A percentile compares a stretch with the other conserved stretches of the same genome.
Evolutionary conservation across 2,329 filamentous ascomycete genomes (phyloP).

Genomic region (Talaromyces marneffei): DNA sequence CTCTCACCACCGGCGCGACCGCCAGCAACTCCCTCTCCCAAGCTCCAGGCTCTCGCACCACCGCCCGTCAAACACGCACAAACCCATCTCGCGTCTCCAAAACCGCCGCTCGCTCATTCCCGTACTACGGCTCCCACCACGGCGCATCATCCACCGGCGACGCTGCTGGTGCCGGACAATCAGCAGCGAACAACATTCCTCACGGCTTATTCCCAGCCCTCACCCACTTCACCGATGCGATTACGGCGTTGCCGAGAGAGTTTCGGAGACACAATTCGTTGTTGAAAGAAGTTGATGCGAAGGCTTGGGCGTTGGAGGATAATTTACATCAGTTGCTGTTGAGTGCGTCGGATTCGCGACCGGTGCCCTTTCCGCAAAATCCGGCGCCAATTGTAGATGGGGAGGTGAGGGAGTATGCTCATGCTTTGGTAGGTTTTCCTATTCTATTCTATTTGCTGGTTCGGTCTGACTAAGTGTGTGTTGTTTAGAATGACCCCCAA

Average conservation of each 20-base stretch:
- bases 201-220: slow-evolving; percentile 60
- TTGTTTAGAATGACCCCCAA: slow-evolving; percentile 22
- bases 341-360: slow-evolving; percentile 28
- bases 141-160: slow-evolving; percentile 14
- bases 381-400: slow-evolving; percentile 34
- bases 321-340: slow-evolving; percentile 68
- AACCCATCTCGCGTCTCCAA: slow-evolving; percentile 47
- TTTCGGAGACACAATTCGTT: slow-evolving; percentile 93
- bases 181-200: slow-evolving; percentile 25
- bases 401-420: slow-evolving; percentile 30
- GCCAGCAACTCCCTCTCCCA: slow-evolving; percentile 24
- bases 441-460: neutral
- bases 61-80: slow-evolving; percentile 44
- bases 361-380: slow-evolving; percentile 29
- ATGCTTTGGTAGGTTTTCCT: slow-evolving; percentile 26
- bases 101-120: slow-evolving; percentile 36
- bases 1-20: slow-evolving; percentile 25
- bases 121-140: slow-evolving; percentile 31
- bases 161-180: neutral
- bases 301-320: slow-evolving; percentile 84
- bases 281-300: slow-evolving; percentile 95
- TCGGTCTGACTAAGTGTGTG: neutral
- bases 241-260: slow-evolving; percentile 87
- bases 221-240: slow-evolving; percentile 79
- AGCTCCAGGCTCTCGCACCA: slow-evolving; percentile 29